Conservation (phyloP, 306 rosid genomes). For the Prunus salicina region DNA sequence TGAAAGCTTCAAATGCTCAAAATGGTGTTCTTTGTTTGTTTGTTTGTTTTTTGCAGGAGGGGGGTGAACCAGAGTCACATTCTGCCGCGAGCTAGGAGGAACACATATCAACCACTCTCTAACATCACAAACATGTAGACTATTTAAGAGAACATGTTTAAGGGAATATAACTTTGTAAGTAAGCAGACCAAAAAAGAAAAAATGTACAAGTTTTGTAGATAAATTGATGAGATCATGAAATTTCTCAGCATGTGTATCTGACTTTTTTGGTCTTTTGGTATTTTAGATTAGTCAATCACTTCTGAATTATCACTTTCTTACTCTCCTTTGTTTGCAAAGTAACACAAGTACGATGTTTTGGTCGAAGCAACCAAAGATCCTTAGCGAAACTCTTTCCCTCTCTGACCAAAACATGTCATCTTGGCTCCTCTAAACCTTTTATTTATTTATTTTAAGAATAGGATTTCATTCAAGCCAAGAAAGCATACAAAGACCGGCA, state of each 20-base stretch:
- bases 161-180: not conserved
- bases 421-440: too few relatives aligned
- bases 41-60: conserved; percentile 4
- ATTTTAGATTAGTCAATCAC: not conserved
- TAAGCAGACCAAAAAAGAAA: not conserved
- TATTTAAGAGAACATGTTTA: not conserved
- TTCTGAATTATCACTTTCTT: not conserved
- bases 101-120: not conserved
- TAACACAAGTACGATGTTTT: not conserved
- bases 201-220: conserved; percentile 4
- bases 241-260: not conserved
- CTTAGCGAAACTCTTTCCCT: too few relatives aligned
- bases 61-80: conserved; percentile 1
- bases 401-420: too few relatives aligned
- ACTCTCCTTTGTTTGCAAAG: not conserved
- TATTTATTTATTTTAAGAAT: too few relatives aligned
- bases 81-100: not conserved
- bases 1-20: not conserved
- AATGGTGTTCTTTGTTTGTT: not conserved
- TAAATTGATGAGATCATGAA: not conserved
- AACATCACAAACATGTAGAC: not conserved
- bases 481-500: too few relatives aligned
- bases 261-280: not conserved
- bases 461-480: too few relatives aligned
- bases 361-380: too few relatives aligned